Percentiles rank a stretch among this genome's conserved stretches.
Evolutionary conservation across 768 basidiomycete species (phyloP).

Genomic region (Hysterangium stoloniferum): DNA sequence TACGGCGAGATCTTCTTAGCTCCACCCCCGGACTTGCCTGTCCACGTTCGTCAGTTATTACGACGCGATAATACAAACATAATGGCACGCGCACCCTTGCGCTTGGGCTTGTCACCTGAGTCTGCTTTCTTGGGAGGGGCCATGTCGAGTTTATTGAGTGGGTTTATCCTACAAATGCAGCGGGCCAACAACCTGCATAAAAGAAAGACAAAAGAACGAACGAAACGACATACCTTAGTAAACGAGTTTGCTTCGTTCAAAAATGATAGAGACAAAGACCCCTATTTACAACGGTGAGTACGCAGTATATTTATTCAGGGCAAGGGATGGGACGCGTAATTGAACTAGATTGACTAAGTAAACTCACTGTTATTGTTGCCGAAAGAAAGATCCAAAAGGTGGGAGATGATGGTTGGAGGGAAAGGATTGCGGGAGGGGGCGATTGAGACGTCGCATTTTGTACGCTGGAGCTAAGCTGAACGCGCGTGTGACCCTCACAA

Average conservation of each 20-base stretch:
- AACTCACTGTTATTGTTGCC: conserved; percentile 10
- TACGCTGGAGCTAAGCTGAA: conserved; percentile 12
- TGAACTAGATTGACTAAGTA: conserved; percentile 8
- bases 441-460: conserved; percentile 12
- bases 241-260: background rate
- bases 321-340: background rate
- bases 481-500: conserved; percentile 11
- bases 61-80: conserved; percentile 7
- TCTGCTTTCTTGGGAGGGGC: conserved; percentile 26
- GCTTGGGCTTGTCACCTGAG: conserved; percentile 38
- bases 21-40: conserved; percentile 24
- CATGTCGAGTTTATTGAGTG: conserved; percentile 3
- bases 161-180: background rate
- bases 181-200: background rate
- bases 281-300: background rate
- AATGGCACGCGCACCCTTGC: conserved; percentile 41
- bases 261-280: background rate
- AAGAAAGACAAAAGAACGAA: background rate
- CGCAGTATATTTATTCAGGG: background rate
- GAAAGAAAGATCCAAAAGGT: conserved; percentile 2
- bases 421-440: conserved; percentile 11
- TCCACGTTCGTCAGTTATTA: conserved; percentile 1
- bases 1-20: conserved; percentile 55
- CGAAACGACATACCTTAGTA: background rate
- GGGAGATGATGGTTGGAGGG: conserved; percentile 10